A percentile compares a stretch with the other conserved stretches of the same genome.
phyloP scores from a whole-genome alignment of 2,329 filamentous ascomycete species.

The Ophiostoma tasmaniense region DNA sequence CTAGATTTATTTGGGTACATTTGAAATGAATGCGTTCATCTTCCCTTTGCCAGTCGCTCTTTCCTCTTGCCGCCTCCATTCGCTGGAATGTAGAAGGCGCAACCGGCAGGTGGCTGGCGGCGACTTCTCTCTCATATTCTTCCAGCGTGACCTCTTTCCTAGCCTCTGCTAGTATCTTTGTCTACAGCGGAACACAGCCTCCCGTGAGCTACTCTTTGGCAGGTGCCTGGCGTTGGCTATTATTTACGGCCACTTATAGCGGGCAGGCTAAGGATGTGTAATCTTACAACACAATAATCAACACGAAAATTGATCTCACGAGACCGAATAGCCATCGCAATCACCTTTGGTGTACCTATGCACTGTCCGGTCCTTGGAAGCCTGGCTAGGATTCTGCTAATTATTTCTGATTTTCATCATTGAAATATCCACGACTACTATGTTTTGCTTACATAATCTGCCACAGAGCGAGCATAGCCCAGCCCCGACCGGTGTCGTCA shows the following conservation, averaged over 20 bases:
- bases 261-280: neutral
- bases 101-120: constrained; percentile 1
- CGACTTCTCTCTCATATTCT: neutral
- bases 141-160: too few relatives aligned
- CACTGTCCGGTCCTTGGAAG: neutral
- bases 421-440: neutral
- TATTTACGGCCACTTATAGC: neutral
- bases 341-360: neutral
- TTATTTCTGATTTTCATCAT: neutral
- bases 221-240: neutral
- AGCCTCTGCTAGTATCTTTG: neutral
- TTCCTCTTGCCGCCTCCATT: neutral
- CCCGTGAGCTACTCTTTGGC: neutral
- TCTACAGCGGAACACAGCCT: neutral
- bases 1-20: neutral
- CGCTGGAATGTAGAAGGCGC: neutral
- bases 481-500: constrained; percentile 1
- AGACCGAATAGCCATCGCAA: neutral
- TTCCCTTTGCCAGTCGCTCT: neutral
- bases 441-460: neutral
- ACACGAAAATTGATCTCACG: neutral
- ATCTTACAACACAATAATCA: neutral
- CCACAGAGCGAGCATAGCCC: neutral
- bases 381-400: too few relatives aligned
- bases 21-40: neutral